Conservation (phyloP, 352 stramenopile species). For the Phytophthora podocarpi region DNA sequence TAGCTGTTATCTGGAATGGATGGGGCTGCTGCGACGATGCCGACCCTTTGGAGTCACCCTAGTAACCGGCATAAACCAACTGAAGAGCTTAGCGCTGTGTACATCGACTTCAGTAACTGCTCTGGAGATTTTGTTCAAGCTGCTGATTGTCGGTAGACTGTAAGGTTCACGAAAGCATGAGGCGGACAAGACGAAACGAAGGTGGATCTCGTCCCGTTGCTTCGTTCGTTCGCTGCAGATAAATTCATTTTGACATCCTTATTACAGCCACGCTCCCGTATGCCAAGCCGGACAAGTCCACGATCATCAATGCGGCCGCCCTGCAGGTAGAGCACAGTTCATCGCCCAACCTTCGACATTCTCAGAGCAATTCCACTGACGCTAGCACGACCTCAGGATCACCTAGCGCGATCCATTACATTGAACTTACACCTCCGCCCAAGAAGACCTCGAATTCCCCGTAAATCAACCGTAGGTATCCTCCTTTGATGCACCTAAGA, state of each 20-base stretch:
- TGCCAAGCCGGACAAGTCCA: conserved; percentile 43
- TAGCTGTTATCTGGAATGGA: conserved; percentile 24
- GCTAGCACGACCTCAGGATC: conserved; percentile 33
- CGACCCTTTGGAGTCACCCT: conserved; percentile 17
- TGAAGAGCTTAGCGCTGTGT: background rate
- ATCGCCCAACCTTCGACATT: no score
- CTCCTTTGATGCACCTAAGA: background rate
- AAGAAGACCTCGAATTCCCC: conserved; percentile 7
- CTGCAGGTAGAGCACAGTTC: conserved; percentile 48
- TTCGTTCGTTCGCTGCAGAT: no score
- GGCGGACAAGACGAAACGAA: conserved; percentile 19
- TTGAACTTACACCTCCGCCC: conserved; percentile 41
- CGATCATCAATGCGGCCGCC: conserved; percentile 75
- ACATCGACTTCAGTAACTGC: conserved; percentile 9
- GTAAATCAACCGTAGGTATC: conserved; percentile 9
- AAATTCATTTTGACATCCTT: no score
- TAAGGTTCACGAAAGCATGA: conserved; percentile 17
- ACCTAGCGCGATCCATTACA: conserved; percentile 59
- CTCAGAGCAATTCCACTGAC: background rate
- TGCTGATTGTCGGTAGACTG: background rate
- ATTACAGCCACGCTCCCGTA: conserved; percentile 22
- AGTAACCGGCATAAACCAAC: conserved; percentile 21
- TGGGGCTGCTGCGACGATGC: background rate
- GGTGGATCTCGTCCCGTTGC: no score
- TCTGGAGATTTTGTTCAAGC: no score